Base-by-base conservation (phyloP, 345 rosid species). In the Salix arbutifolia region DNA sequence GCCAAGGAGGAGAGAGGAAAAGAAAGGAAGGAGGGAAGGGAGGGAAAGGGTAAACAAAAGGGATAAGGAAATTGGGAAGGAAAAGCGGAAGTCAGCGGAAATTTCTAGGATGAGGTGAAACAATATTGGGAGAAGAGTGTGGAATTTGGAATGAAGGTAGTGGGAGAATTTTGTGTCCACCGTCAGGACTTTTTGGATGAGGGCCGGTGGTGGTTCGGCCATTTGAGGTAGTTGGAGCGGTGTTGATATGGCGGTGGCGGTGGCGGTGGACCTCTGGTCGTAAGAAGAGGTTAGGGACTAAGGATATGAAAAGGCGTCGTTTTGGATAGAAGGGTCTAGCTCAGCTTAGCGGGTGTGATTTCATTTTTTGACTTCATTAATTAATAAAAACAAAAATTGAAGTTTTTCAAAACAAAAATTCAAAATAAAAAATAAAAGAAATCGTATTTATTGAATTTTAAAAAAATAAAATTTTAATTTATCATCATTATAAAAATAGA, bases 1-100 rank as follows among this genome's bases (percentile, higher is more conserved):
- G 37, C 98, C 97, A 73, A 88, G 76, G 80, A 96, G 79, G 80
- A 96, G 89, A 7, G 94, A 89, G 58, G 81, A 35, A 61, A 87
- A 82, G 75, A 84, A 82, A 25, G 90, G 79, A 77, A 81, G 84
- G 46, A 85, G 85, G 67, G 87, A 40, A 0, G 84, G 83, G 64
- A 77, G 62, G 38, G 74, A 79, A 31, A 87, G 90, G 37, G 91
- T 82, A 72, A 89, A 85, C 77, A 83, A 85, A 38, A 91, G 80
- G 40, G 99, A 83, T 44, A 91, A 85, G 9, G 94, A 78, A 61
- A 93, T 71, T 0, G 96, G 97, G 87, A 91, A 96, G 75, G 89
- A 91, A 69, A 96, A 85, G 40, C 95, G 87, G 80, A 96, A 93
- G 77, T 93, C 98, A 18, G 94, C 93, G 10, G 97, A 91, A 78